phyloP scores from a whole-genome alignment of 495 filamentous ascomycete genomes.

The Jackrogersella minutella region DNA sequence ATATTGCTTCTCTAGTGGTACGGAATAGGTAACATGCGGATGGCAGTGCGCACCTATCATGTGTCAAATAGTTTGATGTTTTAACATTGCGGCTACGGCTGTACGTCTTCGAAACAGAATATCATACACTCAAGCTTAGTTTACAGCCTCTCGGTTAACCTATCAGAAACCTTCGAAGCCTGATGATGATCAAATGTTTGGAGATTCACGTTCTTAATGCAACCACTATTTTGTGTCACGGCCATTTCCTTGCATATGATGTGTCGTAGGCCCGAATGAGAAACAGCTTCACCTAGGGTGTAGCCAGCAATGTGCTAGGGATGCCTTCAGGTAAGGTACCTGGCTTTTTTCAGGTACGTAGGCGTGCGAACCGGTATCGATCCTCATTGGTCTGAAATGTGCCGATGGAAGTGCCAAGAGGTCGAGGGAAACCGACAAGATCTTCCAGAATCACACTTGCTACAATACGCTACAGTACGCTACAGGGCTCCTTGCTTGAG shows the following conservation, averaged over 20 bases:
- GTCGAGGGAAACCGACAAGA: conserved; percentile 33
- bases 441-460: conserved; percentile 43
- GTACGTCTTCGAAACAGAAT: conserved; percentile 34
- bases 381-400: conserved; percentile 37
- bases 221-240: conserved; percentile 14
- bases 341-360: conserved; percentile 20
- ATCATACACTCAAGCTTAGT: conserved; percentile 39
- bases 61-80: conserved; percentile 31
- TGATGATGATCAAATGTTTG: conserved; percentile 37
- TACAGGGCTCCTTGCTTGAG: conserved; percentile 30
- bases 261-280: conserved; percentile 39
- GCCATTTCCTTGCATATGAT: conserved; percentile 28
- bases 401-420: conserved; percentile 38
- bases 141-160: conserved; percentile 20
- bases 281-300: conserved; percentile 36
- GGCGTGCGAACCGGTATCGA: conserved; percentile 27
- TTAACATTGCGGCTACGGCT: conserved; percentile 24
- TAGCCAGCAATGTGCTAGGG: conserved; percentile 18
- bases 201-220: conserved; percentile 35
- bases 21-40: too few species aligned
- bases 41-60: conserved; percentile 16
- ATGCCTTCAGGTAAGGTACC: conserved; percentile 19
- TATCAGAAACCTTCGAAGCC: conserved; percentile 12
- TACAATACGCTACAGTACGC: conserved; percentile 17
- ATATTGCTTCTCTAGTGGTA: conserved; percentile 2